A percentile compares a stretch with the other conserved stretches of the same genome.
Evolutionary conservation across 208 protist genomes (phyloP).

Genomic region (Leishmania arabica): DNA sequence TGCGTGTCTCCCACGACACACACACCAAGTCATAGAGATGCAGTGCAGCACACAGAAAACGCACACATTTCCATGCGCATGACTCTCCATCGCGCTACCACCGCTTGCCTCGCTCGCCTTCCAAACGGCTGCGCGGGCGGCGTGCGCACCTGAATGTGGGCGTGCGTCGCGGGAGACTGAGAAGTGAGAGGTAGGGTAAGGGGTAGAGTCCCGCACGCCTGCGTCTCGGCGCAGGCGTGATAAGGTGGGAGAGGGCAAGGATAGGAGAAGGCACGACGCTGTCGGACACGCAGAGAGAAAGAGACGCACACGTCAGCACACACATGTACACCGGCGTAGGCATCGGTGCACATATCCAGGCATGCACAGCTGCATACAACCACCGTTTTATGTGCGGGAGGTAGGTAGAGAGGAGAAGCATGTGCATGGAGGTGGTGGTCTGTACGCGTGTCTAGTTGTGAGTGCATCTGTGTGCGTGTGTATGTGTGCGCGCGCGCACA

Average conservation of each 20-base stretch:
- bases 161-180: background rate
- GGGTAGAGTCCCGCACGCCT: background rate
- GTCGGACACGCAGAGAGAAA: background rate
- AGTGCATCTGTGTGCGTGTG: background rate
- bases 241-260: background rate
- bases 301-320: background rate
- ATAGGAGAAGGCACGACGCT: constrained; percentile 1
- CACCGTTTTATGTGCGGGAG: background rate
- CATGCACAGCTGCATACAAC: background rate
- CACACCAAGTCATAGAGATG: background rate
- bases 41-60: background rate
- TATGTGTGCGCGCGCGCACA: background rate
- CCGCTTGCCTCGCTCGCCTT: background rate
- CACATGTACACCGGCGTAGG: background rate
- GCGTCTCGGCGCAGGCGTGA: background rate
- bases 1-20: background rate
- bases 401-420: background rate
- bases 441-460: background rate
- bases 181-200: background rate
- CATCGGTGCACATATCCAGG: background rate
- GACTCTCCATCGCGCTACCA: background rate
- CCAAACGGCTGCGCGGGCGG: background rate
- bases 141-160: background rate
- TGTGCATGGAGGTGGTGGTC: background rate
- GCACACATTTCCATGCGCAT: background rate